A percentile compares a stretch with the other conserved stretches of the same genome.
phyloP scores from a whole-genome alignment of 441 rosid genomes.

The Syzygium syzygioides region DNA sequence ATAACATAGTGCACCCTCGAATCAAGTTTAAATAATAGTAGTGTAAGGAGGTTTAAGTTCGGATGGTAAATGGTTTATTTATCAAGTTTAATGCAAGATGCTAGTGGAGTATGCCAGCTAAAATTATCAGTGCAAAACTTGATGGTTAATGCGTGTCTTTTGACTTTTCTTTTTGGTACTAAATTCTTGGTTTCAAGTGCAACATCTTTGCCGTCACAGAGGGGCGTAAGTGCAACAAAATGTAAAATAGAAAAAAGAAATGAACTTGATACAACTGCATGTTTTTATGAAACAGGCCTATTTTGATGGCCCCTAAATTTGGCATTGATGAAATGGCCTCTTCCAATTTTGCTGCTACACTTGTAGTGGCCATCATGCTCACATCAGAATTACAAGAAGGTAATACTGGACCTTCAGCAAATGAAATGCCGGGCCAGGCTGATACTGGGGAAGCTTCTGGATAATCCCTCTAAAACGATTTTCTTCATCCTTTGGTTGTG shows the following conservation, averaged over 20 bases:
- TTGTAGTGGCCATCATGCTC: slow-evolving; percentile 90
- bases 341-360: slow-evolving; percentile 77
- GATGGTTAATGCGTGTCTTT: background rate
- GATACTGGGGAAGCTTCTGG: slow-evolving; percentile 3
- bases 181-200: background rate
- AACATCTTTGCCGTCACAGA: background rate
- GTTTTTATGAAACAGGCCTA: slow-evolving; percentile 51
- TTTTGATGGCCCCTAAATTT: slow-evolving; percentile 80
- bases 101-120: background rate
- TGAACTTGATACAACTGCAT: background rate
- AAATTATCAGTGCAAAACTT: background rate
- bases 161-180: background rate
- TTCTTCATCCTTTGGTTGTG: slow-evolving; percentile 13
- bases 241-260: background rate
- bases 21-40: background rate
- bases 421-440: slow-evolving; percentile 29
- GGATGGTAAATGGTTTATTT: background rate
- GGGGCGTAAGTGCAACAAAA: too few species aligned
- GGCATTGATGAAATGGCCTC: slow-evolving; percentile 65
- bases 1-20: background rate
- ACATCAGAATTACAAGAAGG: slow-evolving; percentile 70
- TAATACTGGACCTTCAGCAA: slow-evolving; percentile 41
- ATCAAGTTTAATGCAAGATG: background rate
- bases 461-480: background rate
- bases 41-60: background rate